Evolutionary conservation across 495 filamentous ascomycete genomes (phyloP), one percentile per base, ranked within the genome.

Genomic region (Cercophora scortea): DNA sequence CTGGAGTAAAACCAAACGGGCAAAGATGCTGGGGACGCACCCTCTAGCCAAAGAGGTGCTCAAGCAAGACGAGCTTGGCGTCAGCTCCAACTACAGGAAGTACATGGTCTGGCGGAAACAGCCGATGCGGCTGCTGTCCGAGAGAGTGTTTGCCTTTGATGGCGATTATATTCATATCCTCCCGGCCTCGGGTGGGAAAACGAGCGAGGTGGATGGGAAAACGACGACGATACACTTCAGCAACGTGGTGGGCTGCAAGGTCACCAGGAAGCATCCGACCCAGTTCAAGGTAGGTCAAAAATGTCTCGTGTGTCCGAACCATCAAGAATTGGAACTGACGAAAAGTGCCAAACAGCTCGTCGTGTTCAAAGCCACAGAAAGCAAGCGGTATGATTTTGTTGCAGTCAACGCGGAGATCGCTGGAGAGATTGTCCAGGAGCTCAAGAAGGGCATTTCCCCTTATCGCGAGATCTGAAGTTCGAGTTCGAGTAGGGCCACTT

Each of bases 371-470:
- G 87, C 84, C 40, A 85, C 86, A 16, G 91, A 95, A 66, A 87
- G 83, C 60, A 97, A 98, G 74, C 74, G 90, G 56, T 98, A 98
- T 71, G 93, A 98, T 62, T 98, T 97, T 72, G 92, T 97, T 67
- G 88, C 92, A 12, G 81, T 78, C 54, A 90, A 78, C 60, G 72
- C 77, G 1, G 79, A 81, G 32, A 89, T 94, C 62, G 92, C 92
- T n/a, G 76, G 79, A 25, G 89, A 93, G 64, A 89, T 98, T 65
- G 91, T 96, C 39, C 79, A 76, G 47, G 93, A 95, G 71, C 86
- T 96, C 53, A 90, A 82, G 69, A 86, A 80, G 64, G 85, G 81
- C 35, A 79, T 84, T 16, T 74, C 76, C 8, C 79, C 78, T 15
- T 82, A 81, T 54, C 60, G 69, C 4, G 65, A 69, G 16, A 53